Conservation (phyloP, 371 early-diverging fungal species). For the Syncephalastrum contaminatum region DNA sequence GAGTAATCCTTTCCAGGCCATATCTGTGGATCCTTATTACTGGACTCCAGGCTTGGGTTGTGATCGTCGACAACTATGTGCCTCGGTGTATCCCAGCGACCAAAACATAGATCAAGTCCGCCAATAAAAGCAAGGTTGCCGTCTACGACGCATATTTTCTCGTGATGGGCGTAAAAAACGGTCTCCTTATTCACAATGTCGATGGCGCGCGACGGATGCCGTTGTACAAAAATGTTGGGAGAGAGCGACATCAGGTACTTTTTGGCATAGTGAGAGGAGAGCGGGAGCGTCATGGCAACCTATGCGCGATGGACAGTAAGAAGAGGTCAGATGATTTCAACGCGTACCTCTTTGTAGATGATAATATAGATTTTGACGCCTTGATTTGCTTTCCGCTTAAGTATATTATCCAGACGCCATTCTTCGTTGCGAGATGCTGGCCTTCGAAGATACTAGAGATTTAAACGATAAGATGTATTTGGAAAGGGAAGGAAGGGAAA, state of each 20-base stretch:
- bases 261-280: slow-evolving; percentile 80
- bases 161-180: slow-evolving; percentile 78
- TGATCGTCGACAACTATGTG: slow-evolving; percentile 75
- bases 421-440: slow-evolving; percentile 65
- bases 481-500: background rate
- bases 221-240: slow-evolving; percentile 63
- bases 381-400: slow-evolving; percentile 81
- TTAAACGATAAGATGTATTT: no score
- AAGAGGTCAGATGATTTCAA: background rate
- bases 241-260: slow-evolving; percentile 57
- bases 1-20: slow-evolving; percentile 88
- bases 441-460: slow-evolving; percentile 66
- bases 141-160: slow-evolving; percentile 84
- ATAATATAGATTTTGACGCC: slow-evolving; percentile 87
- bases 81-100: slow-evolving; percentile 74
- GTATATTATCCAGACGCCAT: slow-evolving; percentile 77
- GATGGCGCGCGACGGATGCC: slow-evolving; percentile 67
- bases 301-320: background rate
- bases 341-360: slow-evolving; percentile 83
- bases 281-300: slow-evolving; percentile 64
- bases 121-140: slow-evolving; percentile 81
- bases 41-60: slow-evolving; percentile 29
- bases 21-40: slow-evolving; percentile 26
- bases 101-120: slow-evolving; percentile 89
- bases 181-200: slow-evolving; percentile 52